Evolutionary conservation across 2,329 filamentous ascomycete genomes (phyloP).

Genomic region (Xylaria sp.): DNA sequence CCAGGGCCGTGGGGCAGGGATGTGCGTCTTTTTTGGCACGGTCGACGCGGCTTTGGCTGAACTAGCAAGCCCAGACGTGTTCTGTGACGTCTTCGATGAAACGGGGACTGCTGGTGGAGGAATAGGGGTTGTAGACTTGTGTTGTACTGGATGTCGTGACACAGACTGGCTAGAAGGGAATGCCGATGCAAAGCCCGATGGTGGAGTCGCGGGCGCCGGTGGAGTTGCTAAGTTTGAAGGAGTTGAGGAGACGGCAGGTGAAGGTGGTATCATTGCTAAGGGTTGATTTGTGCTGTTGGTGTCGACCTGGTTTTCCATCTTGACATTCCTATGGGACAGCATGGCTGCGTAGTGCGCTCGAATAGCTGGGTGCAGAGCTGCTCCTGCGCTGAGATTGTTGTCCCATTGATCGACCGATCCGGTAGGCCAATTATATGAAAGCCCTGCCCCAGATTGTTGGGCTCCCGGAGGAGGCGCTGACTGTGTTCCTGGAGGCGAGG

Average conservation of each 20-base stretch:
- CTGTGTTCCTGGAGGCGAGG: constrained; percentile 9
- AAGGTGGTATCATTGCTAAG: constrained; percentile 22
- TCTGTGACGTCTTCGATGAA: constrained; percentile 13
- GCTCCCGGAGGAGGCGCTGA: constrained; percentile 21
- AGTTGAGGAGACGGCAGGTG: constrained; percentile 10
- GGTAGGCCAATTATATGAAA: constrained; percentile 24
- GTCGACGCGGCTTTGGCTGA: constrained; percentile 28
- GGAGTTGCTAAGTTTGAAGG: constrained; percentile 6
- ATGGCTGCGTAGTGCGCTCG: constrained; percentile 48
- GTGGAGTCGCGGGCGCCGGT: constrained; percentile 7
- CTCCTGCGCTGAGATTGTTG: constrained; percentile 26
- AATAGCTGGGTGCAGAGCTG: constrained; percentile 49
- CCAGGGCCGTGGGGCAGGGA: constrained; percentile 50
- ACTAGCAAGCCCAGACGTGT: constrained; percentile 7
- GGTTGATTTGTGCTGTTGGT: constrained; percentile 10
- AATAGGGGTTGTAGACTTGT: constrained; percentile 36
- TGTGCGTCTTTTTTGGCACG: constrained; percentile 44
- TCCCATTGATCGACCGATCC: constrained; percentile 34
- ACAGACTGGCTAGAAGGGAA: constrained; percentile 20
- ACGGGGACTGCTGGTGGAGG: constrained; percentile 27
- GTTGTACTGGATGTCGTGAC: constrained; percentile 10
- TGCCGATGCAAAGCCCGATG: constrained; percentile 15
- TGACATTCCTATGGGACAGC: constrained; percentile 43
- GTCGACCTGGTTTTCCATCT: constrained; percentile 30
- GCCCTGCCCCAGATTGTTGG: constrained; percentile 16